Evolutionary conservation across 2,329 filamentous ascomycete genomes (phyloP), one percentile per base, ranked within the genome.

Genomic region (Exophiala sp.): DNA sequence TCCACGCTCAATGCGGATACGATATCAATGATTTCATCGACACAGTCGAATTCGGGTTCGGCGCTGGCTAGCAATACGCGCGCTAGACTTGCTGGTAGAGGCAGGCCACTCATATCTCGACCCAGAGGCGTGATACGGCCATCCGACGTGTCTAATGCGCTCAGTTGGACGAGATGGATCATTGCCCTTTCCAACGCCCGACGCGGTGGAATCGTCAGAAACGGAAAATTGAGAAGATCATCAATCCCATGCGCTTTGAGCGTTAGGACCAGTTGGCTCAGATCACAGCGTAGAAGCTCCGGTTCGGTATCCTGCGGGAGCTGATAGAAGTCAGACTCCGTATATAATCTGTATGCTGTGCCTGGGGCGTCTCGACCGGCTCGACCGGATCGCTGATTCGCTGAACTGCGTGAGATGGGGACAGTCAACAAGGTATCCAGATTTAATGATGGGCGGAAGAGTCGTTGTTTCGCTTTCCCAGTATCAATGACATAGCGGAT

Each of bases 401-500:
- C 91, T 1, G 93, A 94, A 0, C 91, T 95, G 62, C 88, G 88
- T 0, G 90, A 96, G 24, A 98, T 93, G 0, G 89, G 83, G 57
- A 95, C 95, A 2, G 88, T 83, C 0, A 97, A 76, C 1, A 98
- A 77, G 0, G 91, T 95, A 60, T 97, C 91, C 63, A 98, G 82
- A 3, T 89, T 90, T 0, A 97, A 76, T 0, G 83, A 79, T 13
- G 85, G 80, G 11, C 90, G 84, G 65, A 89, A 98, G 58, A 95
- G 86, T 69, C 96, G 96, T 57, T 94, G 79, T 65, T 98, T 98
- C 7, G 86, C 87, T 63, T 96, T 96, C 39, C 93, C 93, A 48
- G 86, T 86, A 64, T 98, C 93, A 16, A 98, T 78, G 8, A 98
- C 91, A 60, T 86, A 93, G 3, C 88, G 81, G 5, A 98, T 89